Conservation (phyloP, 2,329 filamentous ascomycete species). For the Thyridium curvatum region DNA sequence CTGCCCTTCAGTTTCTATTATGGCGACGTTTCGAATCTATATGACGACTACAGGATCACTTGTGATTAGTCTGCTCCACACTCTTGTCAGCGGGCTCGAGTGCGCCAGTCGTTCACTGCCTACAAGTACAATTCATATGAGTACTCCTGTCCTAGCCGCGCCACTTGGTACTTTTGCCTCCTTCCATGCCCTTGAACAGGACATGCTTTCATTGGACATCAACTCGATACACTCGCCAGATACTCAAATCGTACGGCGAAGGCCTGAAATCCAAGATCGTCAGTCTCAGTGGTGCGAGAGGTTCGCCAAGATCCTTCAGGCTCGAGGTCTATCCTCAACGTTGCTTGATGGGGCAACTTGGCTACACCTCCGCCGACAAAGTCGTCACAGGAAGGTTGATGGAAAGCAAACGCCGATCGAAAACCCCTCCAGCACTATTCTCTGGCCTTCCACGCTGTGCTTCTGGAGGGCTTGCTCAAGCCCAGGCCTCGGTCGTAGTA, state of each 20-base stretch:
- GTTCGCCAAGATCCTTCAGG: conserved; percentile 43
- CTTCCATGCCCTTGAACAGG: conserved; percentile 27
- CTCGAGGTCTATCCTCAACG: conserved; percentile 39
- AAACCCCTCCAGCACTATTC: conserved; percentile 32
- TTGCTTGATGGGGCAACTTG: conserved; percentile 38
- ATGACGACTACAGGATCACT: conserved; percentile 50
- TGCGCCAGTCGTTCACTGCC: conserved; percentile 36
- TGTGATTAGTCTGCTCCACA: conserved; percentile 41
- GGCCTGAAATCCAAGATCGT: conserved; percentile 31
- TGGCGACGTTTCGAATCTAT: conserved; percentile 46
- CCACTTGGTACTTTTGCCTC: conserved; percentile 45
- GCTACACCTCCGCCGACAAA: conserved; percentile 43
- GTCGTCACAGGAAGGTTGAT: conserved; percentile 33
- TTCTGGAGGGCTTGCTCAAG: conserved; percentile 32
- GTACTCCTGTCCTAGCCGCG: conserved; percentile 44
- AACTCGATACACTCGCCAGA: conserved; percentile 45
- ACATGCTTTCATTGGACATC: conserved; percentile 19
- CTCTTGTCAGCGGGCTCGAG: conserved; percentile 39
- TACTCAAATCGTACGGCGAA: conserved; percentile 38
- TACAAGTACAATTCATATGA: conserved; percentile 30
- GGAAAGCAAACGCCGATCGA: conserved; percentile 29
- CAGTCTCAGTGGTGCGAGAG: conserved; percentile 41
- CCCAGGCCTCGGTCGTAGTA: conserved; percentile 8
- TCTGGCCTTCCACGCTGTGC: conserved; percentile 49
- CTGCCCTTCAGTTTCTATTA: conserved; percentile 24